Conservation (phyloP, 2,329 filamentous ascomycete species). For the Aspergillus aculeatus region DNA sequence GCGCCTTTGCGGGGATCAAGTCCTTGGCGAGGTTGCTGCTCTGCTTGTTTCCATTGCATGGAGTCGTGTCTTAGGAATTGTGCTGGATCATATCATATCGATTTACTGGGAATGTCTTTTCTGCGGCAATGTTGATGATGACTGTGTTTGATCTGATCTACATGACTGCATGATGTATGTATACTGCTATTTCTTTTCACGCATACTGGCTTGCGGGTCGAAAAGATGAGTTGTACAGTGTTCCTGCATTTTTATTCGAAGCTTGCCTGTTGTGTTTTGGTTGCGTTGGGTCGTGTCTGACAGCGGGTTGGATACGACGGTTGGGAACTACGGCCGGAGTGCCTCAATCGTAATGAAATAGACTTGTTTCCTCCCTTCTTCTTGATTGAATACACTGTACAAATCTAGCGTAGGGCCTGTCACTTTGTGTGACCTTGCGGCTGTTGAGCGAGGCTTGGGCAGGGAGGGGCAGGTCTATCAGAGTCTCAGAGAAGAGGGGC, state of each 20-base stretch:
- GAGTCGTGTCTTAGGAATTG: not conserved
- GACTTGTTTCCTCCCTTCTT: not conserved
- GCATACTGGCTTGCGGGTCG: conserved; percentile 13
- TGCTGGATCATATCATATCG: not conserved
- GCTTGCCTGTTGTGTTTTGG: conserved; percentile 8
- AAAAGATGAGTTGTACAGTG: conserved; percentile 24
- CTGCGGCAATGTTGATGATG: conserved; percentile 17
- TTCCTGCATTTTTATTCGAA: conserved; percentile 17
- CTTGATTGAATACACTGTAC: not conserved
- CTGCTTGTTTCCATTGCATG: conserved; percentile 2
- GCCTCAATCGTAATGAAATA: not conserved
- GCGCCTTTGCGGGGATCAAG: conserved; percentile 2
- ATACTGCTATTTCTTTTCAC: conserved; percentile 27
- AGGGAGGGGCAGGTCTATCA: not conserved
- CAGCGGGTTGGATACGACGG: not conserved
- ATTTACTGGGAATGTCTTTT: not conserved
- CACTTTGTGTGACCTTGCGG: not conserved
- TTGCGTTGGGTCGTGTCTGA: not conserved
- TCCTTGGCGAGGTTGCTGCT: not conserved
- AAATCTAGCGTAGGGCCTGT: not conserved
- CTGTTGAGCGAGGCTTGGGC: not conserved
- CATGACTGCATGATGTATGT: conserved; percentile 41
- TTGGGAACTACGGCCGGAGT: not conserved
- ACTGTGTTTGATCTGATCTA: conserved; percentile 9
- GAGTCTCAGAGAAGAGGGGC: not conserved